Percentiles rank a stretch among this genome's conserved stretches.
These are phyloP conservation scores for Blastobotrys malaysiensis DNA, from an alignment of 1,139 yeast genomes.

Conservation along the genomic window DNA sequence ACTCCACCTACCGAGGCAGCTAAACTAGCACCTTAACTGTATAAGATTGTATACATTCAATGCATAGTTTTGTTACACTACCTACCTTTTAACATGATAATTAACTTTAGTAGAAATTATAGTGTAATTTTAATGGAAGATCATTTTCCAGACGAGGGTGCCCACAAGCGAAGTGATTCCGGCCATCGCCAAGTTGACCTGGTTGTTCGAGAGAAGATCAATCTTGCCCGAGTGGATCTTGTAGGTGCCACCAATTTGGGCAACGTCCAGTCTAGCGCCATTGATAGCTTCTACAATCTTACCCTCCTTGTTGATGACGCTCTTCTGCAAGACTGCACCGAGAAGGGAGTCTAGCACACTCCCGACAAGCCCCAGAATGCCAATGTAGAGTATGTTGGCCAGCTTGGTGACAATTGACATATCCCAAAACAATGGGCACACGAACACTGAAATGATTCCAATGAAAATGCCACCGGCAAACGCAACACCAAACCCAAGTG, in stretches of 20 bases:
- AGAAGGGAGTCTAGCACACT: constrained; percentile 41
- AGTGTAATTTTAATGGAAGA: not conserved
- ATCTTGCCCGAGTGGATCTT: constrained; percentile 24
- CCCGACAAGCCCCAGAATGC: constrained; percentile 38
- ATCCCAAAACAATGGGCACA: constrained; percentile 18
- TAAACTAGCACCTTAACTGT: constrained; percentile 22
- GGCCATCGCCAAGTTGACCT: constrained; percentile 40
- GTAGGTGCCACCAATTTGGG: constrained; percentile 10
- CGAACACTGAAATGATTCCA: constrained; percentile 30
- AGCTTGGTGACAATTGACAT: constrained; percentile 15
- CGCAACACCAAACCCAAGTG: constrained; percentile 39
- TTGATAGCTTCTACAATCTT: constrained; percentile 40
- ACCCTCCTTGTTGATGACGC: constrained; percentile 36
- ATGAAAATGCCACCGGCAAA: constrained; percentile 37
- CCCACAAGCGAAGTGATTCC: constrained; percentile 28
- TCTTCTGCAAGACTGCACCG: constrained; percentile 41
- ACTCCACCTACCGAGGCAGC: constrained; percentile 84
- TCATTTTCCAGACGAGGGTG: constrained; percentile 25
- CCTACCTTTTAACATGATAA: not conserved
- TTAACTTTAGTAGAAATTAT: not conserved
- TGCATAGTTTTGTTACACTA: not conserved
- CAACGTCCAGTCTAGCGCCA: constrained; percentile 31
- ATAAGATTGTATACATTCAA: not conserved
- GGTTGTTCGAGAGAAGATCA: constrained; percentile 38
- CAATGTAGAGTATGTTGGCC: constrained; percentile 28